These are phyloP conservation scores for Candida dubliniensis DNA, from an alignment of 1,139 yeast genomes.

Conservation along the genomic window DNA sequence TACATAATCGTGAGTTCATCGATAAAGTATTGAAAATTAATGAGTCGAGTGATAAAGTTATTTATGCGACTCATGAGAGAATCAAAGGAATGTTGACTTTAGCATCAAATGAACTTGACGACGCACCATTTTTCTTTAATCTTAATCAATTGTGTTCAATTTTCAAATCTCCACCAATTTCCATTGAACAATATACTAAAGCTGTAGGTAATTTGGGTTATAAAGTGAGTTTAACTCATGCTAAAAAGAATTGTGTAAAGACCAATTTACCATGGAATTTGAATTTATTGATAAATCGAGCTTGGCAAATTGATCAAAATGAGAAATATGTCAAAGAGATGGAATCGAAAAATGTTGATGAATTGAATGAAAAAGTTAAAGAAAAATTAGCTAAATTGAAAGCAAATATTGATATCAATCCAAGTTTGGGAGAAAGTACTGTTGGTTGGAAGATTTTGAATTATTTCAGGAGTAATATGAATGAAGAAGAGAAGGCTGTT, in stretches of 20 bases:
- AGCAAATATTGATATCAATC: constrained; percentile 28
- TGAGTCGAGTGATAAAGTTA: constrained; percentile 14
- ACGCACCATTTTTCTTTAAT: constrained; percentile 76
- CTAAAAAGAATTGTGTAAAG: constrained; percentile 80
- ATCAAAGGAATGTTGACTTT: constrained; percentile 90
- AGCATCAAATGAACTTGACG: constrained; percentile 68
- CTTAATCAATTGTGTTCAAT: constrained; percentile 75
- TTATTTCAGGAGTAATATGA: constrained; percentile 27
- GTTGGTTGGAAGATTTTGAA: constrained; percentile 67
- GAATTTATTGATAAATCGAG: constrained; percentile 69
- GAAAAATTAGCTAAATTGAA: constrained; percentile 16
- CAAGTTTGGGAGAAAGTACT: constrained; percentile 39
- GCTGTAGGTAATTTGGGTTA: constrained; percentile 89
- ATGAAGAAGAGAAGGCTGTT: neutral
- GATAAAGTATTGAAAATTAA: constrained; percentile 60
- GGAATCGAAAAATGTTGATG: constrained; percentile 23
- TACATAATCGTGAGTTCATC: constrained; percentile 71
- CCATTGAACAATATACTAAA: constrained; percentile 66
- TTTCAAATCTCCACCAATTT: constrained; percentile 80
- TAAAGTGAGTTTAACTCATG: constrained; percentile 82
- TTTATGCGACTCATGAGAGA: constrained; percentile 62
- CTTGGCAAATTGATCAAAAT: constrained; percentile 58
- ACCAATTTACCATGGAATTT: constrained; percentile 86
- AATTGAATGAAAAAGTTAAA: constrained; percentile 22
- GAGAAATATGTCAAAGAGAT: constrained; percentile 32